A percentile compares a stretch with the other conserved stretches of the same genome.
phyloP scores from a whole-genome alignment of 2,329 filamentous ascomycete genomes.

The Ilyonectria robusta region DNA sequence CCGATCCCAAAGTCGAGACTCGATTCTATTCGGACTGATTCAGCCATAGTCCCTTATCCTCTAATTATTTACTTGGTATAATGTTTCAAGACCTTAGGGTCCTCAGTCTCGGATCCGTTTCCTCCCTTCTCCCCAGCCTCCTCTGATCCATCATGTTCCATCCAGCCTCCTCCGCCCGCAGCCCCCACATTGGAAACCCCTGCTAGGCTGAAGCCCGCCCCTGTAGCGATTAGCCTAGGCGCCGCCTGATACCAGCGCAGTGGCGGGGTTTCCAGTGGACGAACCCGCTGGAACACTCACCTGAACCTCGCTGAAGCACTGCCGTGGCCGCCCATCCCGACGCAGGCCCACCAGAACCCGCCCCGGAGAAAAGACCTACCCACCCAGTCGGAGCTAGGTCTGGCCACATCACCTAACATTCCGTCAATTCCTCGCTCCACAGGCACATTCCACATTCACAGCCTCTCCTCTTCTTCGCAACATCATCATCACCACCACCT shows the following conservation, averaged over 20 bases:
- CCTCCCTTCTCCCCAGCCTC: conserved; percentile 28
- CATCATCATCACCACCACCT: conserved; percentile 26
- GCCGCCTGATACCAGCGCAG: conserved; percentile 7
- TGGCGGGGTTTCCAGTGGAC: conserved; percentile 18
- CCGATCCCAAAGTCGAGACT: too few species aligned
- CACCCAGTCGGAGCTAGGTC: conserved; percentile 14
- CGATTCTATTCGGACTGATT: too few species aligned
- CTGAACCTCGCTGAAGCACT: neutral
- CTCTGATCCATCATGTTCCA: conserved; percentile 16
- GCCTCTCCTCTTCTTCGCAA: conserved; percentile 16
- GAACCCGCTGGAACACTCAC: conserved; percentile 5
- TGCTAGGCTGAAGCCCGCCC: conserved; percentile 1
- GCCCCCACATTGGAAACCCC: neutral
- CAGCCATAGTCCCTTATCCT: too few species aligned
- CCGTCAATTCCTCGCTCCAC: too few species aligned
- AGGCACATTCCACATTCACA: neutral
- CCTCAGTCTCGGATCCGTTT: too few species aligned
- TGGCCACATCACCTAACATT: neutral
- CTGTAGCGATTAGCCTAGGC: neutral
- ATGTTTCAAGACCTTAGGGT: too few species aligned
- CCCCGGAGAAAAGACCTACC: conserved; percentile 2
- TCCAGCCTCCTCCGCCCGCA: conserved; percentile 35
- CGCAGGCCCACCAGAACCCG: conserved; percentile 14
- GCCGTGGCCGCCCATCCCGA: neutral
- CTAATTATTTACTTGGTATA: too few species aligned